A percentile compares a stretch with the other conserved stretches of the same genome.
phyloP scores from a whole-genome alignment of 2,329 filamentous ascomycete species.

The Penicillium sp. region DNA sequence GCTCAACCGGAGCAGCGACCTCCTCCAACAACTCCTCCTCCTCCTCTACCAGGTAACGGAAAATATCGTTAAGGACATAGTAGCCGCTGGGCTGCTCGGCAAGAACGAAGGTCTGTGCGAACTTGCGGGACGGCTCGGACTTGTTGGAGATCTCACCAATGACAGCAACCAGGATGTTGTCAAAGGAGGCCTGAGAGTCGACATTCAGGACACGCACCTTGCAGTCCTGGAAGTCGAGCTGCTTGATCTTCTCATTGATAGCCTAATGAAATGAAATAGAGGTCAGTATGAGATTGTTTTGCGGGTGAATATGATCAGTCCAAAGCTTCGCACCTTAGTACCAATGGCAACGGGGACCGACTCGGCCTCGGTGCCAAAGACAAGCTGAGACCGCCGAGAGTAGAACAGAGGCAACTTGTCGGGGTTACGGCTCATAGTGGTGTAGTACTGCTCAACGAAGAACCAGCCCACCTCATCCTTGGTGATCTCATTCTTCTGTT shows the following conservation, averaged over 20 bases:
- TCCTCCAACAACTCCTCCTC: constrained; percentile 60
- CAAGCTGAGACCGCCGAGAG: constrained; percentile 92
- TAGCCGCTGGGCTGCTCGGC: constrained; percentile 95
- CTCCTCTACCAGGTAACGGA: constrained; percentile 77
- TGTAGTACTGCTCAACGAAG: constrained; percentile 99
- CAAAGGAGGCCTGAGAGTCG: constrained; percentile 87
- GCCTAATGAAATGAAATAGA: constrained; percentile 52
- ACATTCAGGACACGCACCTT: constrained; percentile 98
- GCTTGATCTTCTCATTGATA: constrained; percentile 92
- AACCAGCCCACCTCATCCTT: constrained; percentile 99
- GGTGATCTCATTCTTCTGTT: constrained; percentile 51
- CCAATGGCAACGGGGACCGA: constrained; percentile 83
- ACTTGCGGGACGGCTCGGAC: constrained; percentile 86
- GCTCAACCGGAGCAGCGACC: constrained; percentile 41
- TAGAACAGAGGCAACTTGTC: constrained; percentile 97
- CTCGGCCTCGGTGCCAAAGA: constrained; percentile 88
- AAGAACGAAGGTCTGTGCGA: constrained; percentile 96
- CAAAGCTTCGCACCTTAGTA: constrained; percentile 67
- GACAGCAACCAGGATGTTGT: constrained; percentile 96
- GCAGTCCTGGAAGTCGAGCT: constrained; percentile 92
- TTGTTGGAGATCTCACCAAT: constrained; percentile 98
- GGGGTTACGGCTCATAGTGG: constrained; percentile 88
- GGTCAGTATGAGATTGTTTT: background rate
- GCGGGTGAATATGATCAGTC: background rate
- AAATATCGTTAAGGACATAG: constrained; percentile 97